Evolutionary conservation across 148 eudicot genomes (phyloP).

Genomic region (Dianthus caryophyllus): DNA sequence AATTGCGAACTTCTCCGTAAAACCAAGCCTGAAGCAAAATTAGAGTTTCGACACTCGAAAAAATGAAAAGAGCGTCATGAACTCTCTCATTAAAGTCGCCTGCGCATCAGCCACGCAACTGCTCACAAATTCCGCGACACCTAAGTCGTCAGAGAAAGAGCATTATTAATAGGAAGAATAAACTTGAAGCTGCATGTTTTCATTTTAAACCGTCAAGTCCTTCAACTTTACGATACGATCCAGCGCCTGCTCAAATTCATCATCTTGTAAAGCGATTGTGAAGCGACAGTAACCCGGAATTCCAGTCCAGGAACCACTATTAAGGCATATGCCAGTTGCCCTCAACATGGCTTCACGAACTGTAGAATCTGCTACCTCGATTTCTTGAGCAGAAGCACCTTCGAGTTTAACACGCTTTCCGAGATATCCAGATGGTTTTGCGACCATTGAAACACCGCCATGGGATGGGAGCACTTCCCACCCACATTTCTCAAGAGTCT

Average conservation of each 20-base stretch:
- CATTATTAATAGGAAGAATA: background rate
- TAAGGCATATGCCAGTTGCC: slow-evolving; percentile 77
- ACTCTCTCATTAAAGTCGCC: background rate
- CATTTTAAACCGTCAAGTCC: slow-evolving; percentile 24
- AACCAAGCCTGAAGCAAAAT: background rate
- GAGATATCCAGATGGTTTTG: slow-evolving; percentile 63
- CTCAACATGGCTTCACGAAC: slow-evolving; percentile 66
- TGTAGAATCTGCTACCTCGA: slow-evolving; percentile 55
- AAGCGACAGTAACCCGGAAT: slow-evolving; percentile 86
- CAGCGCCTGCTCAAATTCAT: slow-evolving; percentile 69
- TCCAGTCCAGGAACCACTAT: slow-evolving; percentile 83
- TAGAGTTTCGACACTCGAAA: background rate
- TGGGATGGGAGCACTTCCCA: slow-evolving; percentile 82
- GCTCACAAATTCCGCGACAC: slow-evolving; percentile 3
- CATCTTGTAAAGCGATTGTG: slow-evolving; percentile 72
- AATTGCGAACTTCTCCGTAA: background rate
- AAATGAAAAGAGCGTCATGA: background rate
- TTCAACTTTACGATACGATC: slow-evolving; percentile 57
- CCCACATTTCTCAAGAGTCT: slow-evolving; percentile 79
- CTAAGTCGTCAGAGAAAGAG: slow-evolving; percentile 17
- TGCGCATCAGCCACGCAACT: background rate
- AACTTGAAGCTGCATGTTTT: background rate
- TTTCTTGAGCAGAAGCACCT: slow-evolving; percentile 30
- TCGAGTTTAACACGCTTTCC: slow-evolving; percentile 59
- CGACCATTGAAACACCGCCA: slow-evolving; percentile 81